These are phyloP conservation scores for Mikania micrantha DNA, from an alignment of 129 eudicot genomes.

Conservation along the genomic window DNA sequence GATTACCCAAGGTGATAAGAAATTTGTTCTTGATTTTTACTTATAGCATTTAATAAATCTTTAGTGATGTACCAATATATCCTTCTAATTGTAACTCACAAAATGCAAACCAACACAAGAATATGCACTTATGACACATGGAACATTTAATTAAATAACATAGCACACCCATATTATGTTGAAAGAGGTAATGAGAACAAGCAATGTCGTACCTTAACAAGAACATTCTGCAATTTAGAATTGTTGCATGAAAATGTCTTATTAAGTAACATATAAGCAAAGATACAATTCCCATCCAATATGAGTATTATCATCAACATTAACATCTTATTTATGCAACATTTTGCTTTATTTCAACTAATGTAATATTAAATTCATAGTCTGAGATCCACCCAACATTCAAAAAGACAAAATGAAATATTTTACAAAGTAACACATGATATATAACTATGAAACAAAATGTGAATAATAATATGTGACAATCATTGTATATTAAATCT, in stretches of 20 bases:
- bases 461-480: background rate
- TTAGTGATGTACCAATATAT: background rate
- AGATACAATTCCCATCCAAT: background rate
- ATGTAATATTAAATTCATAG: background rate
- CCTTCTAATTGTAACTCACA: slow-evolving; percentile 3
- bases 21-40: too few species aligned
- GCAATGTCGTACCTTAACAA: slow-evolving; percentile 44
- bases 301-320: background rate
- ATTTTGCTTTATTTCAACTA: background rate
- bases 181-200: too few species aligned
- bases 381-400: background rate
- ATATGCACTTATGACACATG: slow-evolving; percentile 3
- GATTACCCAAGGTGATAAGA: too few species aligned
- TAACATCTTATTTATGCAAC: background rate
- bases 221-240: slow-evolving; percentile 39
- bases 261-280: slow-evolving; percentile 19
- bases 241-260: slow-evolving; percentile 32
- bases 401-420: background rate
- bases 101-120: slow-evolving; percentile 4
- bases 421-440: background rate
- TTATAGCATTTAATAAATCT: too few species aligned
- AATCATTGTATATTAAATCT: too few species aligned
- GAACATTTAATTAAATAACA: background rate
- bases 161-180: background rate
- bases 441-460: background rate